Conservation (phyloP, 1,139 yeast species). For the Pichia sp. region DNA sequence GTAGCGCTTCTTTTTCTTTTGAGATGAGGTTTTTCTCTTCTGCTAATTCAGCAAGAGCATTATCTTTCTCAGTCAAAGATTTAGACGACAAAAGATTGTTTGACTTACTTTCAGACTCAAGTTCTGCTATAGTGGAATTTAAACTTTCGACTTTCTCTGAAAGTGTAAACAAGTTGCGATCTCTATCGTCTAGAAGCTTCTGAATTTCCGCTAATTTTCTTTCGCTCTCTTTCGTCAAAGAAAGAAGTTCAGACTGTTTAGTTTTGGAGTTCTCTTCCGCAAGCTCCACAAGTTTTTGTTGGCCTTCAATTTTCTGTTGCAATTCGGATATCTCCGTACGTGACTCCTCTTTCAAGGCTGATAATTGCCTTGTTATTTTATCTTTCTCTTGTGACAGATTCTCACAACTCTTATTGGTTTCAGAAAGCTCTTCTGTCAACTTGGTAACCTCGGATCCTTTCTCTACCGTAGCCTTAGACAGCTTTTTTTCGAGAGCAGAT, state of each 20-base stretch:
- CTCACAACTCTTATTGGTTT: background rate
- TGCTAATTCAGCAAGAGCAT: background rate
- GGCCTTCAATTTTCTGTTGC: constrained; percentile 5
- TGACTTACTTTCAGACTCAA: background rate
- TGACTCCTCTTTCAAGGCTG: background rate
- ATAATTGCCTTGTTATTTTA: background rate
- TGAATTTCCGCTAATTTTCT: background rate
- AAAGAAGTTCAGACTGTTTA: background rate
- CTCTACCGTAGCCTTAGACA: background rate
- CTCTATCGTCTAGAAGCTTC: background rate
- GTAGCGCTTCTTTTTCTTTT: background rate
- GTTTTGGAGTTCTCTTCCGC: background rate
- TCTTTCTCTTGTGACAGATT: constrained; percentile 1
- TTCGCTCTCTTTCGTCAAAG: background rate
- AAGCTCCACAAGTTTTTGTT: constrained; percentile 1
- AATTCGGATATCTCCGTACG: background rate
- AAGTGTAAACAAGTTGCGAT: background rate
- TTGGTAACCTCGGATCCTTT: background rate
- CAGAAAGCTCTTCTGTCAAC: background rate
- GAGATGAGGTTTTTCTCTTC: background rate
- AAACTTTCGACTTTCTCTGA: background rate
- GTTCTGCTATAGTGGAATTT: background rate
- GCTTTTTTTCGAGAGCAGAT: background rate
- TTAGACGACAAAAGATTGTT: background rate
- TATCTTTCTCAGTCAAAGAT: background rate